Base-by-base conservation (phyloP, 768 basidiomycete species). In the Lentinula raphanica region DNA sequence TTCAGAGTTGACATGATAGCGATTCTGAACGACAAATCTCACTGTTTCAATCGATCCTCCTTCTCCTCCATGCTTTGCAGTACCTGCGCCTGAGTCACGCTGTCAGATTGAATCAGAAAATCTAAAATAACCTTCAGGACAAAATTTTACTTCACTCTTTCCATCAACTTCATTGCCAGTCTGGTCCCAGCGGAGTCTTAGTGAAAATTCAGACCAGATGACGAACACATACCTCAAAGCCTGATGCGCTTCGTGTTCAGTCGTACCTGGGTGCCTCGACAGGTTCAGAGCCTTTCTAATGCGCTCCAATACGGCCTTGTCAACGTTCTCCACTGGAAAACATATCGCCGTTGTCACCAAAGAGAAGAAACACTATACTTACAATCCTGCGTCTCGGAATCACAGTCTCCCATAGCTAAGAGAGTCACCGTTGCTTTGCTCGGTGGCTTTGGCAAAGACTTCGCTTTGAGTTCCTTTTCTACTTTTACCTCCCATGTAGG, bases 1-100 rank as follows among this genome's bases (percentile, higher is more conserved):
- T 44, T 3, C 3, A 21, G 4, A 9, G n/a, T n/a, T n/a, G n/a
- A n/a, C n/a, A n/a, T n/a, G n/a, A n/a, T n/a, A n/a, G 8, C 9
- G 8, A 23, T 6, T 17, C 11, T 8, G 42, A 9, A 9, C 9
- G 5, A 64, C 54, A 36, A 56, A 59, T 40, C 68, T 67, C 23
- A 63, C 68, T 68, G 63, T 59, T 70, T 65, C 15, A 68, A 54
- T 39, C 60, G 64, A 38, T 69, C 67, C 5, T 64, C 58, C 11
- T 66, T 61, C 2, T 62, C 58, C 48, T 68, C 69, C 15, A 59
- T 58, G 13, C 42, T 44, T 44, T 68, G 58, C 46, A 71, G 54
- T 3, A 71, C 54, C 27, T 69, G 69, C 6, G 69, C 69, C 58
- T 69, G 67, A 17, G 64, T 64, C 21, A 71, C 61, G 45, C 68